A percentile compares a stretch with the other conserved stretches of the same genome.
Conservation (phyloP, 2,329 filamentous ascomycete genomes). For the Neopestalotiopsis sp. region DNA sequence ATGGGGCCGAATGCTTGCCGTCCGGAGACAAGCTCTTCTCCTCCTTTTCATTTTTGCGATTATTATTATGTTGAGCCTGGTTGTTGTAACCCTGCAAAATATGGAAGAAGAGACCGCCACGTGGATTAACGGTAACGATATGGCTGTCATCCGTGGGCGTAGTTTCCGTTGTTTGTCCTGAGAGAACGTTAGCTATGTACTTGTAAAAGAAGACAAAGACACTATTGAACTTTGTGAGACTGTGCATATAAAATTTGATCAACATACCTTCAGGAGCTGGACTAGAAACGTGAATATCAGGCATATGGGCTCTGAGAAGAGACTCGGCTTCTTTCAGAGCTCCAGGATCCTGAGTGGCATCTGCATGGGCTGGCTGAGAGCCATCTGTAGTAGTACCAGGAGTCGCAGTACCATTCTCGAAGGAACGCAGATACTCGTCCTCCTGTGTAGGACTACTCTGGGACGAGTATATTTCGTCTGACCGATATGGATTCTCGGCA, state of each 20-base stretch:
- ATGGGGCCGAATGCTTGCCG: slow-evolving; percentile 5
- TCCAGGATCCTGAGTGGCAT: not conserved
- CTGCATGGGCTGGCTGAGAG: not conserved
- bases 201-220: too few relatives aligned
- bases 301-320: slow-evolving; percentile 13
- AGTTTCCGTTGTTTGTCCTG: not conserved
- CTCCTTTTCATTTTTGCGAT: not conserved
- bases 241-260: not conserved
- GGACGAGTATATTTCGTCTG: not conserved
- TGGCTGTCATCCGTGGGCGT: not conserved
- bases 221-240: not conserved
- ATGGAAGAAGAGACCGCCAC: slow-evolving; percentile 13
- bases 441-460: not conserved
- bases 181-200: not conserved
- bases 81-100: slow-evolving; percentile 10
- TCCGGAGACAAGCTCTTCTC: slow-evolving; percentile 38
- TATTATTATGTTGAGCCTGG: not conserved
- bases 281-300: not conserved
- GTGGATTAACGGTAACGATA: not conserved
- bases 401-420: not conserved
- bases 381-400: not conserved
- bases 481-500: not conserved
- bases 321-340: slow-evolving; percentile 1
- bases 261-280: not conserved
- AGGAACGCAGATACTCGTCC: slow-evolving; percentile 6